Conservation (phyloP, 345 rosid genomes). For the Erucastrum elatum region DNA sequence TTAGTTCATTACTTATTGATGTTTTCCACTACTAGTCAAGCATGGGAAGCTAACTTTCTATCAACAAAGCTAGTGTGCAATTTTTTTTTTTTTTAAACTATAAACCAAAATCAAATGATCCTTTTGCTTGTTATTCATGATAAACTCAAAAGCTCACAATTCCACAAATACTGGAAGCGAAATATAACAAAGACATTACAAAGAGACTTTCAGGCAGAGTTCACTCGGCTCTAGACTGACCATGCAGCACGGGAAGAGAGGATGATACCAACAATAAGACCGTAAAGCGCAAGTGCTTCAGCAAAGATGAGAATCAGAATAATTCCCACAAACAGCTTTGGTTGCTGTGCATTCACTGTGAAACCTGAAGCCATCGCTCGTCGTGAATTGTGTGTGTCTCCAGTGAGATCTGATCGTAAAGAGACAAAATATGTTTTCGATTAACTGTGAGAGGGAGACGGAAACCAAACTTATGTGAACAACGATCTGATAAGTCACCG, state of each 20-base stretch:
- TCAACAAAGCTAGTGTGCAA: too few relatives aligned
- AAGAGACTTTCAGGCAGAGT: neutral
- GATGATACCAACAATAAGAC: constrained; percentile 91
- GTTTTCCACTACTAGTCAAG: too few relatives aligned
- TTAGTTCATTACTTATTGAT: neutral
- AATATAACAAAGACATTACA: constrained; percentile 27
- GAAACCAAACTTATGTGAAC: neutral
- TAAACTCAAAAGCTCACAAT: constrained; percentile 33
- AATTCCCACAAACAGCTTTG: constrained; percentile 93
- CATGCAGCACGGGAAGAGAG: constrained; percentile 81
- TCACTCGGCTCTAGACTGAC: constrained; percentile 88
- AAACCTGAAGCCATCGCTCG: neutral
- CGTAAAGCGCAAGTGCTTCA: constrained; percentile 90
- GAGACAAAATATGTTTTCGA: neutral
- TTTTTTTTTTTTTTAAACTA: too few relatives aligned
- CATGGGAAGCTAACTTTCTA: too few relatives aligned
- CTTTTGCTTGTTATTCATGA: constrained; percentile 25
- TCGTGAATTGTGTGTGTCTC: neutral
- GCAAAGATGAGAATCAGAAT: constrained; percentile 93
- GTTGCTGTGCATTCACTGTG: constrained; percentile 96
- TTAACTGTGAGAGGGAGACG: neutral
- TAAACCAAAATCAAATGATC: constrained; percentile 10
- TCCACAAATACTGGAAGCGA: neutral
- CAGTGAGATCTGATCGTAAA: constrained; percentile 36
- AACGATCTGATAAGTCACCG: constrained; percentile 9